Conservation (phyloP, 2,329 filamentous ascomycete species). For the Curvularia verruculosa region DNA sequence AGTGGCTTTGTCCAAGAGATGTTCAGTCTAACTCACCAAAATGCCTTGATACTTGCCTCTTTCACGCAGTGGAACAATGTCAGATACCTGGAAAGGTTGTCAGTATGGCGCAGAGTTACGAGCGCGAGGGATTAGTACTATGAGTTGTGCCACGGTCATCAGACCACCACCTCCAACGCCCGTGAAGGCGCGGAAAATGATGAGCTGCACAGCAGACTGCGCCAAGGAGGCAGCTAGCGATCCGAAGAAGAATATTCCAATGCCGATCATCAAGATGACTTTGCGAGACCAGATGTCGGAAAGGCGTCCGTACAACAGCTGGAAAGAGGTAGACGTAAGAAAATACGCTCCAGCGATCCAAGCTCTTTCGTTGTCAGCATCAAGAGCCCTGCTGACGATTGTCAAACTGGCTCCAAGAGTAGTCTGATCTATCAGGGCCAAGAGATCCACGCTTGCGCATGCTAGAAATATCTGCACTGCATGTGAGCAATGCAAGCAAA, state of each 20-base stretch:
- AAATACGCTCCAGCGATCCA: conserved; percentile 63
- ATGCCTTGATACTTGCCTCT: conserved; percentile 50
- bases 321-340: conserved; percentile 67
- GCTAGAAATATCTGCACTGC: conserved; percentile 26
- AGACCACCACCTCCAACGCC: conserved; percentile 69
- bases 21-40: conserved; percentile 14
- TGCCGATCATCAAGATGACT: conserved; percentile 56
- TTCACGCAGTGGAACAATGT: conserved; percentile 47
- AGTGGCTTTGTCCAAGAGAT: neutral
- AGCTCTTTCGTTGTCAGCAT: conserved; percentile 57
- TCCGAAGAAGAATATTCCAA: conserved; percentile 57
- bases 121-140: conserved; percentile 23
- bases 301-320: conserved; percentile 67
- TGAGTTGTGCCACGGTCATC: conserved; percentile 50
- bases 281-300: conserved; percentile 64
- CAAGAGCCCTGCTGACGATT: conserved; percentile 37
- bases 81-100: conserved; percentile 17
- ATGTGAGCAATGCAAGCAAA: conserved; percentile 3
- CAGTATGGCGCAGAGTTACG: neutral
- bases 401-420: conserved; percentile 31
- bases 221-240: conserved; percentile 63
- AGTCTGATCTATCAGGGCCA: conserved; percentile 32
- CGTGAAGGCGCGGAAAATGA: conserved; percentile 64
- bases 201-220: conserved; percentile 59
- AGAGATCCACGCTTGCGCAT: conserved; percentile 30